These are phyloP conservation scores for Arctium minus DNA, from an alignment of 129 eudicot genomes.

Conservation along the genomic window DNA sequence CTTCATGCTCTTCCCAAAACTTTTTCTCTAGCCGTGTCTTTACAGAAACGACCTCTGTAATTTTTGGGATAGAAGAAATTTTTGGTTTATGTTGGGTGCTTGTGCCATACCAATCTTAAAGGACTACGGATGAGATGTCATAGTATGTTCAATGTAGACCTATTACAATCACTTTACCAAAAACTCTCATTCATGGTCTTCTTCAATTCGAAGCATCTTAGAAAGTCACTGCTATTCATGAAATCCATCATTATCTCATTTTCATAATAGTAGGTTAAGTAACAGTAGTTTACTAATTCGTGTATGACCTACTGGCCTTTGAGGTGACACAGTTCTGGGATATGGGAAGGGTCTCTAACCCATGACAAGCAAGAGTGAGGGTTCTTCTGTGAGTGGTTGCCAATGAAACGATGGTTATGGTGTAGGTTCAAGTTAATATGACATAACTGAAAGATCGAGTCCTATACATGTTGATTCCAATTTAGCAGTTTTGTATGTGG, in stretches of 20 bases:
- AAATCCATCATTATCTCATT: not conserved
- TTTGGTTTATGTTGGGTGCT: not conserved
- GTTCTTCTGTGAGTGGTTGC: not conserved
- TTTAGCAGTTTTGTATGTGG: not conserved
- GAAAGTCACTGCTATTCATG: constrained; percentile 5
- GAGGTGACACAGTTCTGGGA: constrained; percentile 11
- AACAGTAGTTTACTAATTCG: constrained; percentile 3
- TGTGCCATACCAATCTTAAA: not conserved
- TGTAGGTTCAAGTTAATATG: not conserved
- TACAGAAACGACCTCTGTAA: not conserved
- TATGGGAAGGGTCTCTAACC: not conserved
- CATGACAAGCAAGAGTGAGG: not conserved
- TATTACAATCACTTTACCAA: constrained; percentile 1
- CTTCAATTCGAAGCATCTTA: constrained; percentile 9
- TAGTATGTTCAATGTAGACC: constrained; percentile 4
- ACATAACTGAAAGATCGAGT: not conserved
- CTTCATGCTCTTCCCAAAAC: not conserved
- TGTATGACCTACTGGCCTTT: constrained; percentile 22
- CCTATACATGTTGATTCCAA: not conserved
- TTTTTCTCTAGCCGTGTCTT: too few relatives aligned
- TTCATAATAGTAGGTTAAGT: constrained; percentile 4
- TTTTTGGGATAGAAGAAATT: not conserved
- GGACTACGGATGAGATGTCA: not conserved
- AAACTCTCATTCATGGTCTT: constrained; percentile 12
- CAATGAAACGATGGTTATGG: not conserved